Percentiles rank a stretch among this genome's conserved stretches.
Conservation (phyloP, 2,329 filamentous ascomycete species). For the Pyricularia sp. region DNA sequence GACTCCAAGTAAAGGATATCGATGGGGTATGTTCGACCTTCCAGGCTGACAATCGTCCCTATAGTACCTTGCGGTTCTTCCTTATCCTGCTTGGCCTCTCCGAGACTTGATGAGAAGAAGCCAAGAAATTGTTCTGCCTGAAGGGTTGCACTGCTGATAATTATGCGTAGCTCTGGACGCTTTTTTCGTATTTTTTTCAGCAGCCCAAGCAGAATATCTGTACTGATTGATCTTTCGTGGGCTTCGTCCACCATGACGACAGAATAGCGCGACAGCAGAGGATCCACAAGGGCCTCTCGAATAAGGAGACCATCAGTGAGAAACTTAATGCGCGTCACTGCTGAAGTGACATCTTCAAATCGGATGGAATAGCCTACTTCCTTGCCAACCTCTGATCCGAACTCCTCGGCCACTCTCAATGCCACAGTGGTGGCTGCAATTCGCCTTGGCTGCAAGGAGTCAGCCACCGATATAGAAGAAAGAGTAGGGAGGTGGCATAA, state of each 20-base stretch:
- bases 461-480: background rate
- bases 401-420: slow-evolving; percentile 79
- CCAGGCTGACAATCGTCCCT: slow-evolving; percentile 67
- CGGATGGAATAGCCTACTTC: slow-evolving; percentile 89
- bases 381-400: slow-evolving; percentile 76
- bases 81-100: slow-evolving; percentile 17
- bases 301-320: slow-evolving; percentile 88
- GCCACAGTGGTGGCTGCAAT: slow-evolving; percentile 90
- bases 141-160: slow-evolving; percentile 88
- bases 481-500: background rate
- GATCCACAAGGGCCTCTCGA: slow-evolving; percentile 87
- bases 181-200: slow-evolving; percentile 82
- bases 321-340: slow-evolving; percentile 84
- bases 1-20: slow-evolving; percentile 73
- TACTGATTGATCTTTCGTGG: slow-evolving; percentile 87
- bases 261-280: slow-evolving; percentile 80
- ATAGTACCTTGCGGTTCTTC: slow-evolving; percentile 16
- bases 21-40: slow-evolving; percentile 82
- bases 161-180: slow-evolving; percentile 72
- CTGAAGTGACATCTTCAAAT: slow-evolving; percentile 85
- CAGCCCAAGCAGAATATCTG: slow-evolving; percentile 80
- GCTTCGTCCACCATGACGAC: slow-evolving; percentile 98
- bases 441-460: slow-evolving; percentile 58
- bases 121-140: slow-evolving; percentile 78
- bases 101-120: slow-evolving; percentile 55